Evolutionary conservation across 192 early-diverging fungal genomes (phyloP).

Genomic region (Linnemannia schmuckeri): DNA sequence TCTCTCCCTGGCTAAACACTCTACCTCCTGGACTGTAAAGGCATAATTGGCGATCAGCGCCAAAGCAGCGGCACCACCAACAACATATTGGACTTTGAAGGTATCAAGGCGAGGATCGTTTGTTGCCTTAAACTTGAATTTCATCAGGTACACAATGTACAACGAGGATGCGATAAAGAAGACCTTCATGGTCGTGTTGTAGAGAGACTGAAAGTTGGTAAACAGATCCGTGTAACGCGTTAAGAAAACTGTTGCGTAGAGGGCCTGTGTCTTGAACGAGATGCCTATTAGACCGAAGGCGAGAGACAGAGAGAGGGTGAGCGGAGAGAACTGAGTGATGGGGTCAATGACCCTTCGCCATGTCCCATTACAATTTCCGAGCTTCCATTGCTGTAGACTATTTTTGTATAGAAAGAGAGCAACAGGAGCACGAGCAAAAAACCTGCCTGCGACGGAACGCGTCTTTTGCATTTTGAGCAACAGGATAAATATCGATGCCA

Average conservation of each 20-base stretch:
- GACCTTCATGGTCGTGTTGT: conserved; percentile 95
- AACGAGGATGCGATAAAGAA: conserved; percentile 89
- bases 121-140: conserved; percentile 81
- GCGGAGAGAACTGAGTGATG: too few species aligned
- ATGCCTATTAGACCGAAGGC: conserved; percentile 74
- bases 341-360: too few species aligned
- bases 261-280: conserved; percentile 94
- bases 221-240: conserved; percentile 95
- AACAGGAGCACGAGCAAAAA: neutral
- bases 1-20: neutral
- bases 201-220: conserved; percentile 78
- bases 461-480: conserved; percentile 90
- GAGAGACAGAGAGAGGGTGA: neutral
- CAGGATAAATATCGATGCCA: conserved; percentile 93
- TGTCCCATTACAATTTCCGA: too few species aligned
- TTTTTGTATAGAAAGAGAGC: neutral
- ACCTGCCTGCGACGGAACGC: conserved; percentile 83
- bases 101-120: conserved; percentile 95
- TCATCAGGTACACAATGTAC: conserved; percentile 94
- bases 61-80: conserved; percentile 75
- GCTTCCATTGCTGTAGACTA: too few species aligned
- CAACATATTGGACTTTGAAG: conserved; percentile 87
- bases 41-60: conserved; percentile 80
- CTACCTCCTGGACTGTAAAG: conserved; percentile 77
- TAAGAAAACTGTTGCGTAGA: conserved; percentile 90